Base-by-base conservation (phyloP, 2,329 filamentous ascomycete genomes). In the Fusarium pininemorale region DNA sequence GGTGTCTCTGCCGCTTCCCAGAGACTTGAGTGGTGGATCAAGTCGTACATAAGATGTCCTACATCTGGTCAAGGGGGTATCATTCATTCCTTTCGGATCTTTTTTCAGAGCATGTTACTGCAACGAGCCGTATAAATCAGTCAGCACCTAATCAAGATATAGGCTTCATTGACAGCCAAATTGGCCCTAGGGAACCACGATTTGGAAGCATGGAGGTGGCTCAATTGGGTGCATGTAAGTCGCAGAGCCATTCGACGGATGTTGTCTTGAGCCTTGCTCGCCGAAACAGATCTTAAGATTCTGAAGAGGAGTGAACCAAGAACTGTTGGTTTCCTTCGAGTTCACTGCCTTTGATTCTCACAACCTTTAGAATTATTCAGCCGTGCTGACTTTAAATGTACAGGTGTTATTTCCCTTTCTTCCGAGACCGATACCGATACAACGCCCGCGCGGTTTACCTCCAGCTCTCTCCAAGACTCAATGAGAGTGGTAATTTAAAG, bases 21-120 rank as follows among this genome's bases (percentile, higher is more conserved):
- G 75, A 94, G 81, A 69, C 90, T 93, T 12, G 89, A 90, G 81
- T 90, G 94, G 81, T 92, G 93, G 74, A 93, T 94, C 78, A 93
- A 95, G 79, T 95, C 93, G 81, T 93, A 95, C 22, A 95, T 84
- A 80, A 92, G 95, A 24, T 87, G 87, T 6, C 93, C 93, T 0
- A 93, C 90, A 74, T 95, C 91, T 47, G 5, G 9, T 20, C 24
- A 20, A 11, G 7, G 44, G 12, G 18, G 13, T 16, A 28, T 28
- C 26, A 10, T 28, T 10, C 26, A 28, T 48, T 47, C 3, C 32
- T 35, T 35, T 16, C 14, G 1, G 7, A 9, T 35, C 32, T 35
- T 15, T 20, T 6, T 15, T 14, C 26, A 48, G 13, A 28, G 14
- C 13, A 3, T 48, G 4, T 7, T 28, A 11, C 13, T 3, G 9